Evolutionary conservation across 768 basidiomycete species (phyloP).

Genomic region (Paxillus involutus): DNA sequence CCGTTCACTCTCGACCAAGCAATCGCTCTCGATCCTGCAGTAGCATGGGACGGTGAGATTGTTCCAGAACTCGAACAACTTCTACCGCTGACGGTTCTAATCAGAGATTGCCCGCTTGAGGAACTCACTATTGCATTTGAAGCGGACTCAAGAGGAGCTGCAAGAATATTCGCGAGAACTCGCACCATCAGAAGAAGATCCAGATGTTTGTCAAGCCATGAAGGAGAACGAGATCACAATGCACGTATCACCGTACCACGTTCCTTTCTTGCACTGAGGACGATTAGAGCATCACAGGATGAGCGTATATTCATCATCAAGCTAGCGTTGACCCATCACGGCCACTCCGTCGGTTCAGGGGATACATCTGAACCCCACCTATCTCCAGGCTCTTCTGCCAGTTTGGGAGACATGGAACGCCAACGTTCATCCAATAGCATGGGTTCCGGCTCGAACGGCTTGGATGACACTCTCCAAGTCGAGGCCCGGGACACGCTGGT

Average conservation of each 20-base stretch:
- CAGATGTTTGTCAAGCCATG: slow-evolving; percentile 57
- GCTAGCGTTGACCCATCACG: slow-evolving; percentile 64
- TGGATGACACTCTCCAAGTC: slow-evolving; percentile 5
- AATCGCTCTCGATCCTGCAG: slow-evolving; percentile 57
- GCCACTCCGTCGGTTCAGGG: slow-evolving; percentile 40
- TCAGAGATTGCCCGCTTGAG: slow-evolving; percentile 75
- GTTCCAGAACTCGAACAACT: background rate
- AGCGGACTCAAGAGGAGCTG: slow-evolving; percentile 60
- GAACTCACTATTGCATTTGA: slow-evolving; percentile 65
- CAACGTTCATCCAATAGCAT: slow-evolving; percentile 3
- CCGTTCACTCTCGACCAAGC: slow-evolving; percentile 75
- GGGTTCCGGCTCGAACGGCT: slow-evolving; percentile 12
- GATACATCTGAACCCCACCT: slow-evolving; percentile 3
- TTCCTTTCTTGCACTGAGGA: slow-evolving; percentile 10
- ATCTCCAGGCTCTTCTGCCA: background rate
- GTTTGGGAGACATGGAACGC: background rate
- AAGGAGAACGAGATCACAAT: slow-evolving; percentile 76
- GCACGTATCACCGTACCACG: slow-evolving; percentile 42
- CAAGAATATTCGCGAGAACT: slow-evolving; percentile 43
- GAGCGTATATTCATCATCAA: slow-evolving; percentile 72
- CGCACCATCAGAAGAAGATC: slow-evolving; percentile 42
- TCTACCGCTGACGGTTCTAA: background rate
- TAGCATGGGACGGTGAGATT: slow-evolving; percentile 67
- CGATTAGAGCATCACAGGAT: slow-evolving; percentile 68
- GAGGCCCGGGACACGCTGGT: background rate